Evolutionary conservation across 768 basidiomycete species (phyloP), one percentile per base, ranked within the genome.

Genomic region (Phaeotremella fagi): DNA sequence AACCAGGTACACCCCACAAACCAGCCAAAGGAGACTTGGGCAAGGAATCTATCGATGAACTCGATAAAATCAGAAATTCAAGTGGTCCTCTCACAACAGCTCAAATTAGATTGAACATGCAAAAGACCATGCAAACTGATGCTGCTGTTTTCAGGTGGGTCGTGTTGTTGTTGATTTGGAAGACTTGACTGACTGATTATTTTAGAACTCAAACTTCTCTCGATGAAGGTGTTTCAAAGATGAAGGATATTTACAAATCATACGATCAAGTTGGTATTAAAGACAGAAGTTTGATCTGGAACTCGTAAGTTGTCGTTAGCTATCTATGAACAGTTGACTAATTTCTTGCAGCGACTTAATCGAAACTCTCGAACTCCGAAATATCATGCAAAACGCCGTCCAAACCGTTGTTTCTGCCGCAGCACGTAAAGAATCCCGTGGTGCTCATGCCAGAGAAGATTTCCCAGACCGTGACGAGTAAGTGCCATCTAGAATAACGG

Each of bases 271-370:
- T 99, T 61, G 88, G 92, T 49, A 88, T 95, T 80, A 91, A 95
- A 79, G 95, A 98, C 76, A 82, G 95, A 71, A 90, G 88, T 77
- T 88, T 98, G 92, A 95, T 98, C 76, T 99, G 94, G 95, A 97
- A 98, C 79, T 89, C 90, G 91, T 94, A 68, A 59, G 89, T 76
- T 71, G 9, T 14, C 41, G n/a, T 28, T 46, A 33, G 57, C 15
- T 29, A 15, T 37, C 11, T 43, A 29, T 26, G 4, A 18, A 1
- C 20, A 29, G 3, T 29, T 11, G 22, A 28, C 29, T 18, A 7
- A 5, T 41, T 14, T 41, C 37, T 52, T 35, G 37, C 62, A 92
- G 90, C 63, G 95, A 99, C 74, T 85, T 99, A 54, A 81, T 98
- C 57, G 95, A 99, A 78, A 98, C 92, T 9, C 82, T 98, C 50